These are phyloP conservation scores for Harringtonia aguacate DNA, from an alignment of 2,329 filamentous ascomycete species.

Conservation along the genomic window DNA sequence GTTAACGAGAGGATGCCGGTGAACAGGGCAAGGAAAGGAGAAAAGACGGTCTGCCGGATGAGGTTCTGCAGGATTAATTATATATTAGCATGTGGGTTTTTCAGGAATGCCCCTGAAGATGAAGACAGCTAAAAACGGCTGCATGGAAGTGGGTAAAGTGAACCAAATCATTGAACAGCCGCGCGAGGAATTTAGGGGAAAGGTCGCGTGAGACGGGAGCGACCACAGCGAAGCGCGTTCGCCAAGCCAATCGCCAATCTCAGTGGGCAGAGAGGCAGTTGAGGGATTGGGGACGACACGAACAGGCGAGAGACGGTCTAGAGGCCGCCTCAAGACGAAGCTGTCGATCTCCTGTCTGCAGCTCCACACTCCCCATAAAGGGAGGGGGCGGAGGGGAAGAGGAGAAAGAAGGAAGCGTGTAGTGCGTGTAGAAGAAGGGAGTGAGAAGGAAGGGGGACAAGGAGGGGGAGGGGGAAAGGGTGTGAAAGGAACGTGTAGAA, in stretches of 20 bases:
- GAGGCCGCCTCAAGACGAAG: neutral
- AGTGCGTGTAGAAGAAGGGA: neutral
- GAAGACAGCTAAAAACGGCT: neutral
- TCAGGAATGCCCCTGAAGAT: neutral
- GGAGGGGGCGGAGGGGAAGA: too few species aligned
- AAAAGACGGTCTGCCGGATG: slow-evolving; percentile 24
- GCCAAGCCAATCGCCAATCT: neutral
- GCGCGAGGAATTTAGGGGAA: neutral
- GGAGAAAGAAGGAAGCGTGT: neutral
- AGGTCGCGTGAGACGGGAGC: neutral
- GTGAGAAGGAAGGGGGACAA: neutral
- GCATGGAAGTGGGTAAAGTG: neutral
- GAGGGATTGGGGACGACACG: too few species aligned
- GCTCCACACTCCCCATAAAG: neutral
- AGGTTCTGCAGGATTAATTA: slow-evolving; percentile 22
- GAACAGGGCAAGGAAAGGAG: slow-evolving; percentile 16
- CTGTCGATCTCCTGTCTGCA: neutral
- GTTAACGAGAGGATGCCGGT: slow-evolving; percentile 11
- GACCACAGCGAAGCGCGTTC: neutral
- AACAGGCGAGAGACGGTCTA: too few species aligned
- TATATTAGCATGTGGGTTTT: slow-evolving; percentile 11
- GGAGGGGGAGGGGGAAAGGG: neutral
- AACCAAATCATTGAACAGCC: neutral
- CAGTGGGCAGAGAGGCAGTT: neutral
- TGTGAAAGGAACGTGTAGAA: neutral